These are phyloP conservation scores for Dipteronia sinensis DNA, from an alignment of 345 rosid genomes.

Conservation along the genomic window DNA sequence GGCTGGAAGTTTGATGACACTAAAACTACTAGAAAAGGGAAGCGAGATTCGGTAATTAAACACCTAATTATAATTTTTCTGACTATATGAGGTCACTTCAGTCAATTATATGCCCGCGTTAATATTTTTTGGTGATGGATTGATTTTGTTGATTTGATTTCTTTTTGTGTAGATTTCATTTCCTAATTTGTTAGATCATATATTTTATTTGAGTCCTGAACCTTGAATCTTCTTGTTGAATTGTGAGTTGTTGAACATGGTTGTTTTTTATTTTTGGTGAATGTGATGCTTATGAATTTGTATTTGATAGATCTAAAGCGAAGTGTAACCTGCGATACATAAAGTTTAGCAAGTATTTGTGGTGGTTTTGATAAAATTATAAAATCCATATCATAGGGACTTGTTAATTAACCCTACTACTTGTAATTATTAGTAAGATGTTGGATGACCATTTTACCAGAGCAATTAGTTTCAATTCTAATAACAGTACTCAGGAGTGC, in stretches of 20 bases:
- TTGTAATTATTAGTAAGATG: conserved; percentile 5
- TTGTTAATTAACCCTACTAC: background rate
- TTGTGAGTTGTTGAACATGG: conserved; percentile 1
- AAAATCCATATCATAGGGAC: background rate
- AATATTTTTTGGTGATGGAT: conserved; percentile 6
- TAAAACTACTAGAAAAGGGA: conserved; percentile 10
- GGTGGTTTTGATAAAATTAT: conserved; percentile 8
- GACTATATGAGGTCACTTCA: background rate
- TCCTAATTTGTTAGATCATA: conserved; percentile 7
- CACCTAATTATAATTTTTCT: background rate
- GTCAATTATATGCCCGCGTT: conserved; percentile 11
- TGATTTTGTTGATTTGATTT: conserved; percentile 9
- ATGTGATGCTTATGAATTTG: background rate
- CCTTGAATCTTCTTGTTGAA: conserved; percentile 3
- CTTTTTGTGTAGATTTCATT: conserved; percentile 16
- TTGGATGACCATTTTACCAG: background rate
- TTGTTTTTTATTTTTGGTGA: background rate
- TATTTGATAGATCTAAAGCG: conserved; percentile 10
- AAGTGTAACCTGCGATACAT: background rate
- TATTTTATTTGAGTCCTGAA: conserved; percentile 8
- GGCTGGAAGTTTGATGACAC: conserved; percentile 20
- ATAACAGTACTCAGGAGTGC: background rate
- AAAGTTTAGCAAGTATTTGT: conserved; percentile 6
- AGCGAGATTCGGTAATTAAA: conserved; percentile 21
- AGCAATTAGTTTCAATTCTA: background rate